phyloP scores from a whole-genome alignment of 78 protist genomes.

The Dictyostelium purpureum region DNA sequence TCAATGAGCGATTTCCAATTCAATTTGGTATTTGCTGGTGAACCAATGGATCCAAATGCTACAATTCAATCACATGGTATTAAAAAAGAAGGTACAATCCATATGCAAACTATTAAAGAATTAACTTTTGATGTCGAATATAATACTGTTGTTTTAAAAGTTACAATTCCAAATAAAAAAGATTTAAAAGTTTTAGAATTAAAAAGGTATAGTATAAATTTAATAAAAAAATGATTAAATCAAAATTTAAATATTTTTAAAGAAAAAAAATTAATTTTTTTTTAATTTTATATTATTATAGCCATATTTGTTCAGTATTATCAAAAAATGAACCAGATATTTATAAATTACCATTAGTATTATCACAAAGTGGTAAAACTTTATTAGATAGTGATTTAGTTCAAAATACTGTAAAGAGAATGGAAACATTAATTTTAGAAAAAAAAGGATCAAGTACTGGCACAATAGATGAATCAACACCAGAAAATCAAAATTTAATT shows the following conservation, averaged over 20 bases:
- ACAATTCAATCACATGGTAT: constrained; percentile 33
- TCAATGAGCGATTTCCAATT: constrained; percentile 22
- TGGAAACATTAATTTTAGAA: constrained; percentile 1
- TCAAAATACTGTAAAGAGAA: constrained; percentile 22
- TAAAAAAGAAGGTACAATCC: constrained; percentile 71
- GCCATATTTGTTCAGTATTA: constrained; percentile 3
- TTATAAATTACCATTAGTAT: not conserved
- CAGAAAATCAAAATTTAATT: not conserved
- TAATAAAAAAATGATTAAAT: not conserved
- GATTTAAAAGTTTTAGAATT: constrained; percentile 9
- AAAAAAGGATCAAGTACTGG: not conserved
- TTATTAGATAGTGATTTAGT: not conserved
- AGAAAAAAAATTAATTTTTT: not conserved
- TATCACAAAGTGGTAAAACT: constrained; percentile 26
- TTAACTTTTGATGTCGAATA: constrained; percentile 49
- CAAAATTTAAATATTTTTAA: not conserved
- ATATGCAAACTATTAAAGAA: constrained; percentile 39
- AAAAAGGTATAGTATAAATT: constrained; percentile 35
- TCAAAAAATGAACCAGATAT: constrained; percentile 17
- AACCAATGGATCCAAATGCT: constrained; percentile 15
- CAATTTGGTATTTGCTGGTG: constrained; percentile 43
- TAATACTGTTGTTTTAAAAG: not conserved
- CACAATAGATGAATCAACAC: not conserved
- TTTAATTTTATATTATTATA: not conserved
- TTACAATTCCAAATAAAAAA: constrained; percentile 25